Base-by-base conservation (phyloP, 1,284 basidiomycete species). In the Rhodotorula sp. region DNA sequence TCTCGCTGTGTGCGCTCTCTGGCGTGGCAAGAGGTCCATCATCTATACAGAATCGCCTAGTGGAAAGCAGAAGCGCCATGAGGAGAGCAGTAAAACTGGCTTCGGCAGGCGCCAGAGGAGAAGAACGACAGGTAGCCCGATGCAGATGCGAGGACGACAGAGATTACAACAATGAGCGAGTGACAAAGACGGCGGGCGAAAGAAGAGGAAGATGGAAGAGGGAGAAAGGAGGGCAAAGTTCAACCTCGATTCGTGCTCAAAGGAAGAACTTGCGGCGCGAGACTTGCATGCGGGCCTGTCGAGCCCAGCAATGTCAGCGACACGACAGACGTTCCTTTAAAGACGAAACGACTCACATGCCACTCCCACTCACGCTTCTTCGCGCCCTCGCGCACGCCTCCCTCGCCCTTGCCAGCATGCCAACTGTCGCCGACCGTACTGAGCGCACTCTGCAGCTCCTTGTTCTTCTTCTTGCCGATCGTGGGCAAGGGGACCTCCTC, bases 251-350 rank as follows among this genome's bases (percentile, higher is more conserved):
- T 7, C 36, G 22, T 22, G n/a, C 7, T 48, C 55, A 77, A 4
- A 78, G 69, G 68, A 74, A 76, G 68, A 77, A 77, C 44, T 72
- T 74, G 53, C 71, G 62, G 62, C 76, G 62, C 57, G 64, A 71
- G 62, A 77, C 76, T 64, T 78, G 77, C 76, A 77, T 78, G 30
- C 64, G 62, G 7, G 77, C 71, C 62, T 77, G 70, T 48, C 36
- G 27, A 13, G 8, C 2, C 9, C 9, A 36, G 19, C 34, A 15
- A 22, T 39, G 62, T 58, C 56, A 44, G 51, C 46, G 22, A 4
- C 1, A 2, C 20, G 13, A 6, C 24, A 24, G 7, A 29, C 24
- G 32, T 4, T 4, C 10, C n/a, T 1, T n/a, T 39, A 51, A 17
- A 36, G n/a, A n/a, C 1, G 1, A 11, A 59, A n/a, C 20, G 0